Evolutionary conservation across 2,329 filamentous ascomycete species (phyloP).

Genomic region (Lecanosticta acicola): DNA sequence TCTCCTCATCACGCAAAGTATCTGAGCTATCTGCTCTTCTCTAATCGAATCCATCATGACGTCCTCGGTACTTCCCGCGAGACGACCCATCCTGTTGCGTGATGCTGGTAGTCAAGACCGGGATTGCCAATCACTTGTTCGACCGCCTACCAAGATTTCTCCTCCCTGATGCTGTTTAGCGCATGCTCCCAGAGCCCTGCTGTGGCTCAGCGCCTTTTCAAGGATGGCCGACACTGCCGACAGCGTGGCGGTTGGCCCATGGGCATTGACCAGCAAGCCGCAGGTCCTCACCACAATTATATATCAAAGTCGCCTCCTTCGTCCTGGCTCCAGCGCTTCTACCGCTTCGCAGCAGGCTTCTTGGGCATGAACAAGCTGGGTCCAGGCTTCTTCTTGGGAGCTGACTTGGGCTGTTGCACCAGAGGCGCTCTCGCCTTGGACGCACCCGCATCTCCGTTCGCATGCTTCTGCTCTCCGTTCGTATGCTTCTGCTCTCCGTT

Average conservation of each 20-base stretch:
- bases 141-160: too few relatives aligned
- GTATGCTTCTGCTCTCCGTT: background rate
- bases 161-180: background rate
- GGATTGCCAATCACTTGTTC: too few relatives aligned
- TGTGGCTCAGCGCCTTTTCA: background rate
- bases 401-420: slow-evolving; percentile 3
- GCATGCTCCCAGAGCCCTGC: background rate
- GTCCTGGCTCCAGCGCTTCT: background rate
- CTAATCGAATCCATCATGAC: background rate
- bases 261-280: background rate
- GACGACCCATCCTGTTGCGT: too few relatives aligned
- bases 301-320: too few relatives aligned
- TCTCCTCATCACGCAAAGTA: background rate
- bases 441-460: background rate
- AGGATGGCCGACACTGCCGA: background rate
- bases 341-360: slow-evolving; percentile 1
- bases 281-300: too few relatives aligned
- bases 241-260: background rate
- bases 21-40: background rate
- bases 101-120: too few relatives aligned
- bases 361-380: slow-evolving; percentile 15
- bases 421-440: background rate
- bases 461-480: background rate
- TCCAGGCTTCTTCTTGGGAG: background rate
- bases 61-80: too few relatives aligned